Conservation (phyloP, 208 protist genomes). For the Crithidia thermophila region DNA sequence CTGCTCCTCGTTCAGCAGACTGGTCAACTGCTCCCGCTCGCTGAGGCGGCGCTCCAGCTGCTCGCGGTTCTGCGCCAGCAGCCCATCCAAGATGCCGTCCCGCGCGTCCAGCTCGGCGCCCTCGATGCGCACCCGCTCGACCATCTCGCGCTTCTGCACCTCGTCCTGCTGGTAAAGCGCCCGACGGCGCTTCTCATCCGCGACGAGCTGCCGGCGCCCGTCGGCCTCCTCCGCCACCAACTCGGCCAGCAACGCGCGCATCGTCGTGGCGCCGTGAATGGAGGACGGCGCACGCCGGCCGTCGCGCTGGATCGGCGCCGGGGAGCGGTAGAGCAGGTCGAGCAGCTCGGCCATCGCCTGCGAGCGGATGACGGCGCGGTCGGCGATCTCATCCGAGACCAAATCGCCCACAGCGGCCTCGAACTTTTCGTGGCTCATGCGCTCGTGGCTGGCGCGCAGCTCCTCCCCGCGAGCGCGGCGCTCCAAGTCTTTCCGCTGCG, state of each 20-base stretch:
- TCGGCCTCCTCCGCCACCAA: slow-evolving; percentile 52
- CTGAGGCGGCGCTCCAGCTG: slow-evolving; percentile 63
- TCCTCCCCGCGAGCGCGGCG: slow-evolving; percentile 30
- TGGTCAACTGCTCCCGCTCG: slow-evolving; percentile 49
- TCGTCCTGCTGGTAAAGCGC: slow-evolving; percentile 58
- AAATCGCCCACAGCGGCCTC: slow-evolving; percentile 44
- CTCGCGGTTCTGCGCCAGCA: slow-evolving; percentile 54
- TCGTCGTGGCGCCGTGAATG: slow-evolving; percentile 22
- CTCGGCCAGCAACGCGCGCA: slow-evolving; percentile 35
- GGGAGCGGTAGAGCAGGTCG: slow-evolving; percentile 42
- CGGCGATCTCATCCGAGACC: slow-evolving; percentile 52
- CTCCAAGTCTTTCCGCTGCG: slow-evolving; percentile 29
- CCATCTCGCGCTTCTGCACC: slow-evolving; percentile 44
- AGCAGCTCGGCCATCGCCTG: slow-evolving; percentile 66
- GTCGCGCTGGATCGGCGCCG: slow-evolving; percentile 1
- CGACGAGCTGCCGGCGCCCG: slow-evolving; percentile 42
- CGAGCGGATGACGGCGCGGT: slow-evolving; percentile 50
- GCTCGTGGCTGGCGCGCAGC: slow-evolving; percentile 5
- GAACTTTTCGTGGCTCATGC: slow-evolving; percentile 1
- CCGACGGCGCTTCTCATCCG: slow-evolving; percentile 61
- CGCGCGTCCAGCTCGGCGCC: slow-evolving; percentile 49
- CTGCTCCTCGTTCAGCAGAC: slow-evolving; percentile 60
- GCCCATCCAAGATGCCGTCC: slow-evolving; percentile 52
- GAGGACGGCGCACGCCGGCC: slow-evolving; percentile 24
- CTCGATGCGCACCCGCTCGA: slow-evolving; percentile 51